A percentile compares a stretch with the other conserved stretches of the same genome.
These are phyloP conservation scores for Cryoendolithus antarcticus DNA, from an alignment of 2,329 filamentous ascomycete genomes.

Conservation along the genomic window DNA sequence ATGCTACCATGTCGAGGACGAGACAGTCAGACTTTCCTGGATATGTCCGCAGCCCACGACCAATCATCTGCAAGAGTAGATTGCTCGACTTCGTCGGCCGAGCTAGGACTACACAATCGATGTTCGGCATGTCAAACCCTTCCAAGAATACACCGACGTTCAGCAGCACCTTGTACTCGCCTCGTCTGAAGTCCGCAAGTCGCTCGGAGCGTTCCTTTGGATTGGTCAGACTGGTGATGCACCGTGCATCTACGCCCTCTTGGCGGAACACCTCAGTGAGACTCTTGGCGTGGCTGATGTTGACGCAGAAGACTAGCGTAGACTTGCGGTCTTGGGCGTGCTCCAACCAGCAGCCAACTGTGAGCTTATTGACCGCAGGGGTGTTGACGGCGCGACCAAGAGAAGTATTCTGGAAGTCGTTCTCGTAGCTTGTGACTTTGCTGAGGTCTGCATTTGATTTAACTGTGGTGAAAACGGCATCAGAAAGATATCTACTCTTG, in stretches of 20 bases:
- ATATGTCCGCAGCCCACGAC: slow-evolving; percentile 75
- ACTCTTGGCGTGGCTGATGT: slow-evolving; percentile 65
- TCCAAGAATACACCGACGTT: slow-evolving; percentile 97
- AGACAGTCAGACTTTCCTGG: slow-evolving; percentile 79
- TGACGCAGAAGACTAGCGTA: slow-evolving; percentile 88
- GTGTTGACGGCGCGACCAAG: slow-evolving; percentile 79
- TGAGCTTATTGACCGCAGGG: slow-evolving; percentile 65
- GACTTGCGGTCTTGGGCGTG: slow-evolving; percentile 64
- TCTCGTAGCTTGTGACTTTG: slow-evolving; percentile 47
- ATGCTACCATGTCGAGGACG: slow-evolving; percentile 89
- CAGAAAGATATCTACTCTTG: slow-evolving; percentile 78
- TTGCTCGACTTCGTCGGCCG: slow-evolving; percentile 88
- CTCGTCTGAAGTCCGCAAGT: slow-evolving; percentile 62
- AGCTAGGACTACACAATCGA: slow-evolving; percentile 83
- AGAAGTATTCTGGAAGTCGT: slow-evolving; percentile 67
- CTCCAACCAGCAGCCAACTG: slow-evolving; percentile 72
- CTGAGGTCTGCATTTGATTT: slow-evolving; percentile 70
- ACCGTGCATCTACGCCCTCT: slow-evolving; percentile 69
- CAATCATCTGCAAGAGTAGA: slow-evolving; percentile 93
- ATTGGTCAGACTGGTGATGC: slow-evolving; percentile 72
- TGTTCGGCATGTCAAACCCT: slow-evolving; percentile 93
- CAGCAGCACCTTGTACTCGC: slow-evolving; percentile 73
- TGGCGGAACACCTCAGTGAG: slow-evolving; percentile 65
- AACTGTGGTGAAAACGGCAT: slow-evolving; percentile 87
- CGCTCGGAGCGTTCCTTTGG: slow-evolving; percentile 54